These are phyloP conservation scores for Heimioporus retisporus DNA, from an alignment of 1,284 basidiomycete genomes.

Conservation along the genomic window DNA sequence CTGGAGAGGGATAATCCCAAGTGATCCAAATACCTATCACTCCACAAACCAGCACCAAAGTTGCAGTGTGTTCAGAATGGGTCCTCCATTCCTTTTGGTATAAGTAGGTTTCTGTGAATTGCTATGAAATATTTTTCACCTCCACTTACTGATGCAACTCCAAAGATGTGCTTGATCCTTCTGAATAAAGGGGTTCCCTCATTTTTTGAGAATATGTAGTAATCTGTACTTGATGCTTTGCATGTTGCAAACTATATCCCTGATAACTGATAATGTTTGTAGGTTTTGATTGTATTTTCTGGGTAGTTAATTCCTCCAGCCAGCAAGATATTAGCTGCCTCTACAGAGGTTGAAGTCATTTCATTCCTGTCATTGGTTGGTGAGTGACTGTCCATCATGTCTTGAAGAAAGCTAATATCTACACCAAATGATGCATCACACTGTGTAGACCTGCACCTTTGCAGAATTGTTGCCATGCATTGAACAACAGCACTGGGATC, in stretches of 20 bases:
- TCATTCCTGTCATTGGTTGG: not conserved
- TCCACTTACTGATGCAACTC: not conserved
- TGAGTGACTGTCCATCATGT: not conserved
- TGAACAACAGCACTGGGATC: not conserved
- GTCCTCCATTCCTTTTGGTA: not conserved
- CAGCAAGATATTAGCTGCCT: not conserved
- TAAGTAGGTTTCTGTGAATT: not conserved
- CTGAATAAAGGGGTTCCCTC: no score
- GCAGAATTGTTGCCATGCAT: not conserved
- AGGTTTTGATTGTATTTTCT: not conserved
- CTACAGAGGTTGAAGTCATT: not conserved
- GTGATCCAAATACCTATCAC: not conserved
- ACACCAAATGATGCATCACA: not conserved
- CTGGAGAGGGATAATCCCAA: not conserved
- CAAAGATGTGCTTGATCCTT: not conserved
- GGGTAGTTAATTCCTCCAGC: not conserved
- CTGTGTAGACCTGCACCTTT: not conserved
- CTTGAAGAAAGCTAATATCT: not conserved
- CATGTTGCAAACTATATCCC: not conserved
- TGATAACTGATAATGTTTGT: not conserved
- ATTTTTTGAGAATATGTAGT: not conserved
- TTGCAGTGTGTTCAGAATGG: not conserved
- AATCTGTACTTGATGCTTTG: not conserved
- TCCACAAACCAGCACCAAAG: conserved; percentile 1
- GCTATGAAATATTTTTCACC: not conserved